Base-by-base conservation (phyloP, 805 yeast species). In the Wickerhamomyces ciferrii region DNA sequence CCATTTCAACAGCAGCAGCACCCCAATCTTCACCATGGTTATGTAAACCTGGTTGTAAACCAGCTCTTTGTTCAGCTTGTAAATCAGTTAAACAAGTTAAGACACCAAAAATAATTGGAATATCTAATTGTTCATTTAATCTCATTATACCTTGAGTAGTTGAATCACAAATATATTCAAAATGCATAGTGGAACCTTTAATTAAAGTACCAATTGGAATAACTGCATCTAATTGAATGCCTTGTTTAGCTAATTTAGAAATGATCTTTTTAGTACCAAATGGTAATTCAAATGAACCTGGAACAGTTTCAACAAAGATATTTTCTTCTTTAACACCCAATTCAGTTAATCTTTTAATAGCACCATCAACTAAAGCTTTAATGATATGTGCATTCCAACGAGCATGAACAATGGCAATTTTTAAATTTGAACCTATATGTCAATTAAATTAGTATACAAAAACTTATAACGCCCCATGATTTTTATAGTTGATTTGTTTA, bases 1-100 rank as follows among this genome's bases (percentile, higher is more conserved):
- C 84, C 98, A 94, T 92, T 71, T 92, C 99, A 24, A 94, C 96
- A 15, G 99, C 99, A 45, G 97, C 97, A 32, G 95, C 91, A 55
- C 96, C 99, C 99, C 99, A 92, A 66, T 94, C 99, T 61, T 79
- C 88, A 53, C 99, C 99, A 61, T 94, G 99, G 72, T 92, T 92
- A 67, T 94, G 98, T 82, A 83, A 78, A 11, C 64, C 70, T 55
- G 81, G 81, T 48, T 85, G 89, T 51, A 92, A 70, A 23, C 98
- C 99, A 13, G 98, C 96, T 68, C 99, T 83, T 19, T 83, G 82
- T 55, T 84, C 78, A 14, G 98, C 99, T 71, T 94, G 99, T 59
- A 86, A 91, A 55, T 90, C 96, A 25, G 96, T 91, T 56, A 91
- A 67, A 67, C 97, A 91, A 19, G 98, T 94, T 59, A 94, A 77